Conservation (phyloP, 1,139 yeast genomes). For the Yamadazyma triangularis region DNA sequence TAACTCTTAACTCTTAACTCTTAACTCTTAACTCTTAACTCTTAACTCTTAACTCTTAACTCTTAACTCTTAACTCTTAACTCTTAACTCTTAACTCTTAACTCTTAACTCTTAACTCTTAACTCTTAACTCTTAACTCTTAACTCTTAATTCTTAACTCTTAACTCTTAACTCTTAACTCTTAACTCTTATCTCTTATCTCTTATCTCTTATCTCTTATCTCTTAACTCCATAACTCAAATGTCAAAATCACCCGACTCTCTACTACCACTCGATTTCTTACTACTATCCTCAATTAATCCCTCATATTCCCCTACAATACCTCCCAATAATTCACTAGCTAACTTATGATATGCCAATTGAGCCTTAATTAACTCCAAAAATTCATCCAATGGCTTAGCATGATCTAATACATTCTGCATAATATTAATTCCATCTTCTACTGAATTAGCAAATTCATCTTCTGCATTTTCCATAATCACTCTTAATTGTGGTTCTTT, state of each 20-base stretch:
- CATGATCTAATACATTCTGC: constrained; percentile 76
- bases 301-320: constrained; percentile 63
- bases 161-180: too few relatives aligned
- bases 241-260: constrained; percentile 47
- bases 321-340: constrained; percentile 63
- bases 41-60: too few relatives aligned
- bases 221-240: constrained; percentile 13
- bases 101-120: too few relatives aligned
- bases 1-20: too few relatives aligned
- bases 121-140: too few relatives aligned
- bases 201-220: too few relatives aligned
- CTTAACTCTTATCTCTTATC: too few relatives aligned
- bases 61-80: too few relatives aligned
- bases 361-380: constrained; percentile 75
- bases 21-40: too few relatives aligned
- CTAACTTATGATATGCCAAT: constrained; percentile 76
- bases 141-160: too few relatives aligned
- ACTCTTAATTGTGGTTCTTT: constrained; percentile 73
- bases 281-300: constrained; percentile 47
- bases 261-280: constrained; percentile 15
- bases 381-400: constrained; percentile 68
- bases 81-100: too few relatives aligned
- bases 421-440: constrained; percentile 84
- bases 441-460: constrained; percentile 85
- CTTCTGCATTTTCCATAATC: constrained; percentile 81